Evolutionary conservation across 2,329 filamentous ascomycete genomes (phyloP), one percentile per base, ranked within the genome.

Genomic region (Beauveria medogensis): DNA sequence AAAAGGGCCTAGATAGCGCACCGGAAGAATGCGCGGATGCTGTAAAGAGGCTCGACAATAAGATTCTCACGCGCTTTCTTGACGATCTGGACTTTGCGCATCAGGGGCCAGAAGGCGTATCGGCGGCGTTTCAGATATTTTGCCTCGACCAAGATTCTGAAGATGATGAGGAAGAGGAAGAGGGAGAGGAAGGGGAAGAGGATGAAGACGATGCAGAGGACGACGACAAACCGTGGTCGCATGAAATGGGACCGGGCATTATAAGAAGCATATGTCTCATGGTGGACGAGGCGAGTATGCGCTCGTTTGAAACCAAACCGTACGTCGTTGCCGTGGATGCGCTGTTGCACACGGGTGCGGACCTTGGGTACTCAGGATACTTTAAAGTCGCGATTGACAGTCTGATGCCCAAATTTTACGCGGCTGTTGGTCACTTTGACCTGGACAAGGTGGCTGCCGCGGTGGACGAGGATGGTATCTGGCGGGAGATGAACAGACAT

Each of bases 271-370:
- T 51, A 34, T 58, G 34, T 28, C 37, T 58, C 22, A 58, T 58
- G 55, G 46, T 9, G 5, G 46, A 58, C 34, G 55, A 58, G 46
- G 46, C 18, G 2, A 22, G 55, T 24, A 50, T 58, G 46, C 46
- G 46, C 22, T 58, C 55, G 3, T 20, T 30, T 5, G 9, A 46
- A 2, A 2, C 20, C 2, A 9, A 16, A 20, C 46, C 55, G 3
- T 58, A 58, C 34, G 55, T 58, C 20, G 14, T 43, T 12, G 55
- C 55, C 20, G 55, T 58, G n/a, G 55, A 58, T 51, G 55, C 34
- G 55, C n/a, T 58, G 34, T 47, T 58, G 46, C 46, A 51, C 37
- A 58, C 46, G 1, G 55, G 55, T 16, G 46, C 30, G 20, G 55
- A 58, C 12, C 37, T 58, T 2, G 55, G 55, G 1, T 58, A 58